These are phyloP conservation scores for Quercus ilex DNA, from an alignment of 306 rosid genomes.

Conservation along the genomic window DNA sequence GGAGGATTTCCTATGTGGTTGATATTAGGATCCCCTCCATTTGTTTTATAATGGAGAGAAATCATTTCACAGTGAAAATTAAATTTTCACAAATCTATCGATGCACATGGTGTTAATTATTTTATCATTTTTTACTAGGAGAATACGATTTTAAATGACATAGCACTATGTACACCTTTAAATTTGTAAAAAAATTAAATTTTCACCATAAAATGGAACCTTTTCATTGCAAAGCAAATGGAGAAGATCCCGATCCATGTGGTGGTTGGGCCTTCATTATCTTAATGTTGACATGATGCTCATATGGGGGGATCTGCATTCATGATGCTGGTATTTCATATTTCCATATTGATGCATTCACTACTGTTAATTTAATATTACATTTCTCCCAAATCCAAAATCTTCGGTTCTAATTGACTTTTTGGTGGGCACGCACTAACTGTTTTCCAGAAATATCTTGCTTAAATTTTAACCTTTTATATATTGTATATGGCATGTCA, in stretches of 20 bases:
- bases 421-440: background rate
- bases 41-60: too few relatives aligned
- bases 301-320: background rate
- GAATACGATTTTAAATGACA: too few relatives aligned
- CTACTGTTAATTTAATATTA: background rate
- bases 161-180: too few relatives aligned
- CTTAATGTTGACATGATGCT: background rate
- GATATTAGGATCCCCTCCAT: too few relatives aligned
- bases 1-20: background rate
- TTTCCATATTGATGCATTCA: background rate
- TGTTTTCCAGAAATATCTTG: background rate
- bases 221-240: too few relatives aligned
- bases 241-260: too few relatives aligned
- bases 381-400: background rate
- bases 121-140: too few relatives aligned
- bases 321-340: background rate
- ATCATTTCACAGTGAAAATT: too few relatives aligned
- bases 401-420: background rate
- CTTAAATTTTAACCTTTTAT: slow-evolving; percentile 3
- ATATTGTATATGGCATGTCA: slow-evolving; percentile 2
- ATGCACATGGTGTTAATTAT: too few relatives aligned
- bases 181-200: too few relatives aligned
- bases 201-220: too few relatives aligned
- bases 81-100: too few relatives aligned
- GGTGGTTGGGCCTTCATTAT: background rate